Evolutionary conservation across 2,329 filamentous ascomycete species (phyloP).

Genomic region (Ascochyta clinopodiicola): DNA sequence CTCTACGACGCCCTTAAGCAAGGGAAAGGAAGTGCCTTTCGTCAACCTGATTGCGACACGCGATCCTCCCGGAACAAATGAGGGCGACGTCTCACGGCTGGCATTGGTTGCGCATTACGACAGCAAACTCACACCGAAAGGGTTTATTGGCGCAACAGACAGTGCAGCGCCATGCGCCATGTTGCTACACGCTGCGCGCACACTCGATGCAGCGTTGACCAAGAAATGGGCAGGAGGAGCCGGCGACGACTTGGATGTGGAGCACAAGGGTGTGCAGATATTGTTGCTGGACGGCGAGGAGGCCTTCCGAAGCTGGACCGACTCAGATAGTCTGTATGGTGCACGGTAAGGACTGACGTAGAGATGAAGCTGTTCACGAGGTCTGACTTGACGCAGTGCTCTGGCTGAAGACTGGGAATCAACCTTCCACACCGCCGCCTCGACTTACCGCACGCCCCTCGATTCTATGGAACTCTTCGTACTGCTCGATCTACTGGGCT

Average conservation of each 20-base stretch:
- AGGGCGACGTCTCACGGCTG: slow-evolving; percentile 80
- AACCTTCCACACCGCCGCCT: slow-evolving; percentile 71
- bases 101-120: slow-evolving; percentile 96
- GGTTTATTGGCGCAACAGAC: slow-evolving; percentile 93
- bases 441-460: slow-evolving; percentile 75
- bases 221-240: slow-evolving; percentile 76
- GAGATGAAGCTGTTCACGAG: neutral
- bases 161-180: slow-evolving; percentile 95
- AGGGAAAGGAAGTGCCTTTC: slow-evolving; percentile 78
- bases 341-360: slow-evolving; percentile 66
- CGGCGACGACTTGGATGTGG: slow-evolving; percentile 61
- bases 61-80: slow-evolving; percentile 79
- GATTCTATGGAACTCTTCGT: slow-evolving; percentile 87
- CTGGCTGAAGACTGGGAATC: slow-evolving; percentile 85
- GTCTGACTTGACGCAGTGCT: slow-evolving; percentile 52
- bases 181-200: slow-evolving; percentile 83
- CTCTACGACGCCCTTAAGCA: slow-evolving; percentile 78
- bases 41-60: slow-evolving; percentile 87
- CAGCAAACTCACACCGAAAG: slow-evolving; percentile 78
- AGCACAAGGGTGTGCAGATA: slow-evolving; percentile 84
- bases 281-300: slow-evolving; percentile 93
- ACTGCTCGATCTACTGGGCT: slow-evolving; percentile 85
- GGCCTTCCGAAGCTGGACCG: slow-evolving; percentile 82
- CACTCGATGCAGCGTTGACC: slow-evolving; percentile 81
- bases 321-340: slow-evolving; percentile 86